A percentile compares a stretch with the other conserved stretches of the same genome.
phyloP scores from a whole-genome alignment of 192 early-diverging fungal species.

The Backusella sp. region DNA sequence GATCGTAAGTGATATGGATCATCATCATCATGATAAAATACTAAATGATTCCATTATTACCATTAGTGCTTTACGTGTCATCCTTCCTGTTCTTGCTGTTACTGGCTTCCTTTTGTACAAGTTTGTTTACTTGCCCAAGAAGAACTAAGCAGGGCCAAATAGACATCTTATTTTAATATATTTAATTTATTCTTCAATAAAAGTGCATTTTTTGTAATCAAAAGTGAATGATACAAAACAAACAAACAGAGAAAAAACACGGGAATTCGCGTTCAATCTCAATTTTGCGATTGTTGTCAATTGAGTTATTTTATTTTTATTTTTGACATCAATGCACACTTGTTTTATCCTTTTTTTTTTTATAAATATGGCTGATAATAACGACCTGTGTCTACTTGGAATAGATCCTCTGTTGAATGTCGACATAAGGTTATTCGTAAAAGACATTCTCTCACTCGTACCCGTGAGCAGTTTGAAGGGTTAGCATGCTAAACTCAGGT shows the following conservation, averaged over 20 bases:
- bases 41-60: not conserved
- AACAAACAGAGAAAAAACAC: too few species aligned
- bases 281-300: too few species aligned
- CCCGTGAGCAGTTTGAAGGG: not conserved
- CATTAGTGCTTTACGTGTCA: constrained; percentile 24
- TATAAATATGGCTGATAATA: not conserved
- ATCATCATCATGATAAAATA: not conserved
- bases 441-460: not conserved
- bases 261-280: too few species aligned
- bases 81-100: constrained; percentile 28
- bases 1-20: constrained; percentile 9
- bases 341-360: not conserved
- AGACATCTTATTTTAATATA: not conserved
- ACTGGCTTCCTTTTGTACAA: constrained; percentile 32
- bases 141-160: not conserved
- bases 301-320: too few species aligned
- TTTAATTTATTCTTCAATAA: not conserved
- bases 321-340: not conserved
- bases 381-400: not conserved
- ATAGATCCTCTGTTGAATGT: not conserved
- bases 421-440: not conserved
- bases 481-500: too few species aligned
- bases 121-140: constrained; percentile 23
- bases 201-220: too few species aligned
- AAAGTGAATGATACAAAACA: too few species aligned